Conservation (phyloP, 495 filamentous ascomycete species). For the Hyaloscypha hepaticicola region DNA sequence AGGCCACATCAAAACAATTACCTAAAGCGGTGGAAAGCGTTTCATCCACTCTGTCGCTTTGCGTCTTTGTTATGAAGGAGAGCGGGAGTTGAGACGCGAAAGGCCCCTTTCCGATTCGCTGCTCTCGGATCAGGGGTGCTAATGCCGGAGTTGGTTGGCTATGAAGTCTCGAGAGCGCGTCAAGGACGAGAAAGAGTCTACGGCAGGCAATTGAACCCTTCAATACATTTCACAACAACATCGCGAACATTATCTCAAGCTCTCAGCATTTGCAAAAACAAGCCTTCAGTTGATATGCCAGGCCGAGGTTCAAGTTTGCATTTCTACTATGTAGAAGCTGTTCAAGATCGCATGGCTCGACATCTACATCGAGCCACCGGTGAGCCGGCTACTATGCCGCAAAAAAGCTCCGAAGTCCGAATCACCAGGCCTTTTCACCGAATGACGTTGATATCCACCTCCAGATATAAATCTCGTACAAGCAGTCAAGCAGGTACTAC, state of each 20-base stretch:
- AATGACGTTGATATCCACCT: neutral
- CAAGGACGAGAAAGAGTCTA: slow-evolving; percentile 12
- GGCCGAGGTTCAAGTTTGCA: neutral
- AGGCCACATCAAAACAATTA: slow-evolving; percentile 32
- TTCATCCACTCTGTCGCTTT: slow-evolving; percentile 16
- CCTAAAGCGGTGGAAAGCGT: slow-evolving; percentile 26
- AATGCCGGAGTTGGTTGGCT: slow-evolving; percentile 13
- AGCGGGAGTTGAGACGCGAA: slow-evolving; percentile 19
- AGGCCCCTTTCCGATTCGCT: slow-evolving; percentile 22
- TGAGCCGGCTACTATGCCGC: neutral
- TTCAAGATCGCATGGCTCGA: neutral
- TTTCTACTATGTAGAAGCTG: neutral
- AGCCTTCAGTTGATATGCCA: neutral
- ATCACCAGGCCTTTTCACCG: neutral
- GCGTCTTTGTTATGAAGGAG: slow-evolving; percentile 28
- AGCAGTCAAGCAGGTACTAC: no score
- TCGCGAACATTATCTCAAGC: slow-evolving; percentile 8
- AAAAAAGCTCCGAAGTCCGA: no score
- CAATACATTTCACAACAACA: slow-evolving; percentile 22
- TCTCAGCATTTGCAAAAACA: neutral
- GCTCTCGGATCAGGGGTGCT: neutral
- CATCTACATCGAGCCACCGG: neutral
- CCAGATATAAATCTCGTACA: neutral
- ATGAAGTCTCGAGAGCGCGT: slow-evolving; percentile 22
- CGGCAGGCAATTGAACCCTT: neutral